Evolutionary conservation across 2,329 filamentous ascomycete species (phyloP).

Genomic region (Sporothrix protearum): DNA sequence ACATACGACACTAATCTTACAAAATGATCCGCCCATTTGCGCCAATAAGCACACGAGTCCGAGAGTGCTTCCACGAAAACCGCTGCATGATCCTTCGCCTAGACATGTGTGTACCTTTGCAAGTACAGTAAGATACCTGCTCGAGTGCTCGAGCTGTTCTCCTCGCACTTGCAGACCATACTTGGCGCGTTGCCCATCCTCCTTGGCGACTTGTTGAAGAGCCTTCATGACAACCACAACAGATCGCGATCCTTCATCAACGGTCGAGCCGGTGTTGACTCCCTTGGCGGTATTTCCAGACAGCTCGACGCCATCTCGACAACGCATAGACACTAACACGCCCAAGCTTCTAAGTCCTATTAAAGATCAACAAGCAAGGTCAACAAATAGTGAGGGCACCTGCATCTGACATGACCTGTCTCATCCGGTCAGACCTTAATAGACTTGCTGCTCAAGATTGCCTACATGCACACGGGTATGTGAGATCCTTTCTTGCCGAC

Average conservation of each 20-base stretch:
- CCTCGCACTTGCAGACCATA: background rate
- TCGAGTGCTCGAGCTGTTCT: background rate
- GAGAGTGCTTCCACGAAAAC: background rate
- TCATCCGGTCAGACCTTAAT: background rate
- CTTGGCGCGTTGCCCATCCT: background rate
- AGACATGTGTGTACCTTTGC: too few relatives aligned
- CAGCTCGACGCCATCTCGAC: background rate
- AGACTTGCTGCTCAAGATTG: background rate
- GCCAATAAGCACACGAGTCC: background rate
- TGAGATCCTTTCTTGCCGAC: background rate
- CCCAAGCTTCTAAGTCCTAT: background rate
- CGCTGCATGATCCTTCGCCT: slow-evolving; percentile 6
- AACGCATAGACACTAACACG: background rate
- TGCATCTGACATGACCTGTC: background rate
- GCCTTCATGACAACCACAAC: background rate
- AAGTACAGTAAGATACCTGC: too few relatives aligned
- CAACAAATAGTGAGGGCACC: background rate
- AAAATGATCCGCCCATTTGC: background rate
- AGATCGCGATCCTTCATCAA: background rate
- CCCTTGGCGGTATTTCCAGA: background rate
- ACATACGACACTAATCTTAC: slow-evolving; percentile 1
- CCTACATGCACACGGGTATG: background rate
- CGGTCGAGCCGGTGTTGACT: background rate
- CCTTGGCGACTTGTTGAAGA: background rate
- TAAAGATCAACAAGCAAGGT: background rate